Conservation (phyloP, 768 basidiomycete species). For the Lentinula raphanica region DNA sequence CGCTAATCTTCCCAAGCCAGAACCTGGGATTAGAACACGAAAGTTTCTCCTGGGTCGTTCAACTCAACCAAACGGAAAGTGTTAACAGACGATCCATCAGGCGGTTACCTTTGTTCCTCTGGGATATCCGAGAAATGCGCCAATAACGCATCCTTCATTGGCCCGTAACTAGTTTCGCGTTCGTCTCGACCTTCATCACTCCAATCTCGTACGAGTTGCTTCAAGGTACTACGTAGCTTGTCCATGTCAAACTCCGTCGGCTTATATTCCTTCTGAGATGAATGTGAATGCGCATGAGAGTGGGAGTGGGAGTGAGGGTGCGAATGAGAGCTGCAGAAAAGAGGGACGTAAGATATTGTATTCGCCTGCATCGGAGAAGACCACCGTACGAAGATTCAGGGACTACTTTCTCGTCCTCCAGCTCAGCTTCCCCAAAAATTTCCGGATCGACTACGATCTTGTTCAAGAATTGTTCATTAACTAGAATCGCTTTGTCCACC, state of each 20-base stretch:
- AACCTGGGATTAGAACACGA: slow-evolving; percentile 83
- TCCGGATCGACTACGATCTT: slow-evolving; percentile 73
- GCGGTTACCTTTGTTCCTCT: slow-evolving; percentile 43
- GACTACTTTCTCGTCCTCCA: slow-evolving; percentile 11
- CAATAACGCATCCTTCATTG: slow-evolving; percentile 73
- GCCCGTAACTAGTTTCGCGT: slow-evolving; percentile 73
- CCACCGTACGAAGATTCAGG: slow-evolving; percentile 9
- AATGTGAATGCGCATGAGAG: slow-evolving; percentile 16
- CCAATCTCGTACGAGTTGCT: slow-evolving; percentile 95
- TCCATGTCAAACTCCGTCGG: slow-evolving; percentile 80
- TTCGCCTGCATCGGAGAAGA: slow-evolving; percentile 13
- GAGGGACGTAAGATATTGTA: not conserved
- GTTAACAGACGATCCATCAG: not conserved
- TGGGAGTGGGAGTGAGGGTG: slow-evolving; percentile 23
- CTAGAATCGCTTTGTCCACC: slow-evolving; percentile 76
- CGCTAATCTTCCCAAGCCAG: slow-evolving; percentile 83
- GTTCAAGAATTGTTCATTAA: slow-evolving; percentile 73
- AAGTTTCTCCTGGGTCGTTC: slow-evolving; percentile 49
- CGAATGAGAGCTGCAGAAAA: not conserved
- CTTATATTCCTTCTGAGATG: slow-evolving; percentile 26
- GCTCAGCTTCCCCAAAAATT: slow-evolving; percentile 62
- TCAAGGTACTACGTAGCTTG: slow-evolving; percentile 85
- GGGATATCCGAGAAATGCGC: slow-evolving; percentile 56
- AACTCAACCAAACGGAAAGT: no score
- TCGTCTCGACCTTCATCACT: slow-evolving; percentile 78